Percentiles rank a stretch among this genome's conserved stretches.
Conservation (phyloP, 768 basidiomycete genomes). For the Psilocybe tampanensis region DNA sequence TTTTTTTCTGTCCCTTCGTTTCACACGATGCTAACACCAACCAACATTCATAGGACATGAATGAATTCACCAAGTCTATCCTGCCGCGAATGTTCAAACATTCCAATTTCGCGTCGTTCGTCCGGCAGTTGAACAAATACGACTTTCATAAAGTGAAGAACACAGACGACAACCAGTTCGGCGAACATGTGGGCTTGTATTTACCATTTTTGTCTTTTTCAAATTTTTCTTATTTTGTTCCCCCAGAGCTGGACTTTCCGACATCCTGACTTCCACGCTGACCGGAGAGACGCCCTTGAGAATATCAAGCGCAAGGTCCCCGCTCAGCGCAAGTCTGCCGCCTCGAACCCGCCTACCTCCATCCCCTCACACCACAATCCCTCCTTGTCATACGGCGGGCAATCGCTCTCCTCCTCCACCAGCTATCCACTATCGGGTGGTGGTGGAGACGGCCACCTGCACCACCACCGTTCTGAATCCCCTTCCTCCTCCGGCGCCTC, state of each 20-base stretch:
- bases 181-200: slow-evolving; percentile 53
- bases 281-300: slow-evolving; percentile 54
- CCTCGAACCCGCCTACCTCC: slow-evolving; percentile 23
- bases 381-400: not conserved
- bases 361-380: slow-evolving; percentile 10
- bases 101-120: slow-evolving; percentile 91
- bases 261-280: slow-evolving; percentile 62
- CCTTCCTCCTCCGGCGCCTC: slow-evolving; percentile 4
- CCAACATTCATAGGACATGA: slow-evolving; percentile 66
- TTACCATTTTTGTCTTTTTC: not conserved
- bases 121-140: slow-evolving; percentile 93
- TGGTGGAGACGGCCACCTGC: not conserved
- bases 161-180: slow-evolving; percentile 75
- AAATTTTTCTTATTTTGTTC: not conserved
- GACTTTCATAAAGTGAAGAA: slow-evolving; percentile 98
- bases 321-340: slow-evolving; percentile 38
- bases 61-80: slow-evolving; percentile 90
- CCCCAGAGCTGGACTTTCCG: slow-evolving; percentile 57
- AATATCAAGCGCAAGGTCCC: slow-evolving; percentile 65
- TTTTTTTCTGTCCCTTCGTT: not conserved
- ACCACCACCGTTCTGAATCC: not conserved
- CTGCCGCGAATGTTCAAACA: slow-evolving; percentile 94
- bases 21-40: not conserved
- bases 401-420: not conserved
- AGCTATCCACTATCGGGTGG: slow-evolving; percentile 3